Evolutionary conservation across 352 stramenopile genomes (phyloP), one percentile per base, ranked within the genome.

Genomic region (Phytopythium helicoides): DNA sequence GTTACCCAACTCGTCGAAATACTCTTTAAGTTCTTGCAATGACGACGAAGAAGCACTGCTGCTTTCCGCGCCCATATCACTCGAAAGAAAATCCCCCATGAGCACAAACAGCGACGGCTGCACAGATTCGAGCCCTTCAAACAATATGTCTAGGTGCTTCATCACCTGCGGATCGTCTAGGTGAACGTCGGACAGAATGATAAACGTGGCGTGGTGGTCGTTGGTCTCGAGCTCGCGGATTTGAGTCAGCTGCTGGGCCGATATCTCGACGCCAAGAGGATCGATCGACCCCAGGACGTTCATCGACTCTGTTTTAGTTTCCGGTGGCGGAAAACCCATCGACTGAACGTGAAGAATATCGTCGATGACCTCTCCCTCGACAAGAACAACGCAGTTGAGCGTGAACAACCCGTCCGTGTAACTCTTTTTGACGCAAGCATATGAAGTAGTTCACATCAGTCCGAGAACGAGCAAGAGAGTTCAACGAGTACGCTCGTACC

Each of bases 291-390:
- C 76, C 0, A 97, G 58, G 11, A 95, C 71, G n/a, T 66, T 56
- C 0, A 90, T 56, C n/a, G 90, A 89, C 28, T 86, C 73, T 22
- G 68, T 53, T 26, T 95, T 91, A 15, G 72, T 67, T 60, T 98
- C 94, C 33, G 90, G 74, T 18, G 92, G 88, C 4, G 94, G 92
- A 40, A 94, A 92, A 0, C 89, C 89, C 66, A 98, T 94, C 10
- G 87, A 89, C 81, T 97, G 74, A 21, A 97, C 78, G 55, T 95
- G 80, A 34, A 97, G 71, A 7, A 97, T 71, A 47, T 95, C 94
- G 64, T 98, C 87, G 52, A 95, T 79, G n/a, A 98, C 81, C 72
- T 97, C 81, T 36, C 94, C 94, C 67, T 98, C 87, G 5, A 98
- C 90, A 10, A 98, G 58, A 7, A 98, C 85, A 10, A 98, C 78